Evolutionary conservation across 192 early-diverging fungal species (phyloP).

Genomic region (Chytriomyces sp.): DNA sequence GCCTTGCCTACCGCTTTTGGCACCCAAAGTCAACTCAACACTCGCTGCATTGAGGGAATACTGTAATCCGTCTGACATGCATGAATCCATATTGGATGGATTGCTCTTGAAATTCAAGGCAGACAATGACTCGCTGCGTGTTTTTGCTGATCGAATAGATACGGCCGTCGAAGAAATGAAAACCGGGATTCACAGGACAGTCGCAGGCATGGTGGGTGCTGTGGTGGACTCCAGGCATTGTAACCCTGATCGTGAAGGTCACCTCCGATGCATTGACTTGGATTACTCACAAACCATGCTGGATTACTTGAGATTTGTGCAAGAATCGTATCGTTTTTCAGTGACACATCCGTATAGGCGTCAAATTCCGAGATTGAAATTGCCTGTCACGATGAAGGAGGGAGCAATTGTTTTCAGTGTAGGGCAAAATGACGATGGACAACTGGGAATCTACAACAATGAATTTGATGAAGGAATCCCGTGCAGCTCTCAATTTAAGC

Average conservation of each 20-base stretch:
- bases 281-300: not conserved
- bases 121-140: not conserved
- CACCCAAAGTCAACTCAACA: no score
- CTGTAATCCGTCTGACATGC: no score
- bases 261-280: not conserved
- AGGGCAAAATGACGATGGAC: constrained; percentile 38
- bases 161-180: not conserved
- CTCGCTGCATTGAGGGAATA: no score
- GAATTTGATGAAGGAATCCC: constrained; percentile 19
- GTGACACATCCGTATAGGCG: not conserved
- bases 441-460: constrained; percentile 23
- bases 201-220: no score
- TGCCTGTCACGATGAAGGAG: not conserved
- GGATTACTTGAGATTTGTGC: not conserved
- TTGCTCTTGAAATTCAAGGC: not conserved
- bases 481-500: constrained; percentile 24
- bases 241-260: not conserved
- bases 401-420: constrained; percentile 1
- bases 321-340: not conserved
- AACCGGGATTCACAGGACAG: not conserved
- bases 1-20: no score
- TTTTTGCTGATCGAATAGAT: not conserved
- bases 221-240: not conserved
- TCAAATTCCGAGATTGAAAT: not conserved
- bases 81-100: no score